Percentiles rank a stretch among this genome's conserved stretches.
phyloP scores from a whole-genome alignment of 2,329 filamentous ascomycete genomes.

The Hyphodiscus sp. region DNA sequence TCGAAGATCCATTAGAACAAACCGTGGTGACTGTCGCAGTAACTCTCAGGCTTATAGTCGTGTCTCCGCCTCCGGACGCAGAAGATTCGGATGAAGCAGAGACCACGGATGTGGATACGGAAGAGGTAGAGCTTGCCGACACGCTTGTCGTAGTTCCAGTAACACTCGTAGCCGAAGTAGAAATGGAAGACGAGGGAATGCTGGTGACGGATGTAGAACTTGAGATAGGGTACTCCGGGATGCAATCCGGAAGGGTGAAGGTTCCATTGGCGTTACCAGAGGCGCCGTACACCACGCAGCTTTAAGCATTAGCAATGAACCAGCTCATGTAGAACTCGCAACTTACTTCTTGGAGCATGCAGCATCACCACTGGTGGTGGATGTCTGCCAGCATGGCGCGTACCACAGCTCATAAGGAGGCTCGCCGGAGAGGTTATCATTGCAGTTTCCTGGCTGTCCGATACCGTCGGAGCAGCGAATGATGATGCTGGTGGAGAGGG shows the following conservation, averaged over 20 bases:
- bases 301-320: conserved; percentile 6
- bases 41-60: conserved; percentile 15
- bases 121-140: not conserved
- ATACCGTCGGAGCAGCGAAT: conserved; percentile 37
- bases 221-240: conserved; percentile 1
- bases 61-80: not conserved
- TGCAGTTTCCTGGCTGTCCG: conserved; percentile 39
- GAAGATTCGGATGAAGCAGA: conserved; percentile 6
- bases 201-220: too few relatives aligned
- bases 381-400: conserved; percentile 37
- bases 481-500: conserved; percentile 40
- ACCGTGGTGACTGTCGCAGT: conserved; percentile 17
- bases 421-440: conserved; percentile 38
- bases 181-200: not conserved
- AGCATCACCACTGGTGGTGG: conserved; percentile 36
- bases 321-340: not conserved
- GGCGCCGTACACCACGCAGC: conserved; percentile 39
- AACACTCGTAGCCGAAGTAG: not conserved
- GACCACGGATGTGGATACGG: conserved; percentile 9
- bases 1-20: conserved; percentile 12
- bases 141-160: conserved; percentile 22
- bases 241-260: conserved; percentile 33
- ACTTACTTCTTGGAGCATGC: conserved; percentile 41
- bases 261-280: conserved; percentile 28
- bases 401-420: conserved; percentile 34